phyloP scores from a whole-genome alignment of 768 basidiomycete genomes.

The Phylloporus arenicola region DNA sequence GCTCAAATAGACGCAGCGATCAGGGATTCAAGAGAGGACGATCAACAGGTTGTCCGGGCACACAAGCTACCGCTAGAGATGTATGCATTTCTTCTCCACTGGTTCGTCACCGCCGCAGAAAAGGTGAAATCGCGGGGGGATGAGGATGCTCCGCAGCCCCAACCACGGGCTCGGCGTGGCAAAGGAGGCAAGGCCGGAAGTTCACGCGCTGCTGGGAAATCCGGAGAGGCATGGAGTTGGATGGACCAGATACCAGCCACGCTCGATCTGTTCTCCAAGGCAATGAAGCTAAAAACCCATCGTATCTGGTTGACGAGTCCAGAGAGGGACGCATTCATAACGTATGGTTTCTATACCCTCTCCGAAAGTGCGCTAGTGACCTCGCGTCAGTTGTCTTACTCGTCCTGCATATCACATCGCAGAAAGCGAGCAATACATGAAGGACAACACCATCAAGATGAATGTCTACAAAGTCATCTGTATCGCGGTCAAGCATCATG shows the following conservation, averaged over 20 bases:
- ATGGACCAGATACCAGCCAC: slow-evolving; percentile 64
- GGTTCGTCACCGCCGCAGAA: slow-evolving; percentile 83
- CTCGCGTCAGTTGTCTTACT: slow-evolving; percentile 66
- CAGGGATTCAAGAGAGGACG: slow-evolving; percentile 65
- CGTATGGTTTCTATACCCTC: slow-evolving; percentile 29
- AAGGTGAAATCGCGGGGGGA: slow-evolving; percentile 57
- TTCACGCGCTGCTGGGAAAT: slow-evolving; percentile 37
- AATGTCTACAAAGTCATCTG: slow-evolving; percentile 89
- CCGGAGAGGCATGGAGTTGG: slow-evolving; percentile 66
- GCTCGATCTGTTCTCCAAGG: slow-evolving; percentile 66
- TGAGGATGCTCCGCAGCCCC: slow-evolving; percentile 40
- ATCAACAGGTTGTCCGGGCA: slow-evolving; percentile 50
- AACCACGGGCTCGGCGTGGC: slow-evolving; percentile 49
- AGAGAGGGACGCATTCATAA: slow-evolving; percentile 82
- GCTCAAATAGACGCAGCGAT: slow-evolving; percentile 68
- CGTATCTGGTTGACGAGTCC: slow-evolving; percentile 87
- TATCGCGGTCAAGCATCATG: slow-evolving; percentile 86
- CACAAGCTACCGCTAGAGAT: slow-evolving; percentile 81
- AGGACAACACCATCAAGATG: slow-evolving; percentile 59
- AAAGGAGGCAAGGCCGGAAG: slow-evolving; percentile 52
- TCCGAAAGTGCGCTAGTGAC: background rate
- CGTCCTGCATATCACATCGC: slow-evolving; percentile 83
- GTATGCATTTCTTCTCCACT: slow-evolving; percentile 88
- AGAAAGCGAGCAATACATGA: slow-evolving; percentile 88
- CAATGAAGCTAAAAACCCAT: slow-evolving; percentile 62